These are phyloP conservation scores for Fusarium staphyleae DNA, from an alignment of 2,329 filamentous ascomycete genomes.

Conservation along the genomic window DNA sequence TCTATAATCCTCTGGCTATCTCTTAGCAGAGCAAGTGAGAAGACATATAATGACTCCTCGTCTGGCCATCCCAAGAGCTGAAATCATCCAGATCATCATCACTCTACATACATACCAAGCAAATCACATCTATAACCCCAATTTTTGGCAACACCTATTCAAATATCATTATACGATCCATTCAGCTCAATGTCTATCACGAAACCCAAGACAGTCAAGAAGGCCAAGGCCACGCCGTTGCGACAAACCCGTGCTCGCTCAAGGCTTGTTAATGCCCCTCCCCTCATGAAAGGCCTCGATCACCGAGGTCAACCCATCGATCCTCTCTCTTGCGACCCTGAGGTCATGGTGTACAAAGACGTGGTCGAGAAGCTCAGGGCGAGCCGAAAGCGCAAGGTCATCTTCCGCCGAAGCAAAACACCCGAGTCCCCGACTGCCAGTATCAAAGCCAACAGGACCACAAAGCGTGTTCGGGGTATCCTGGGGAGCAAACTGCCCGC, in stretches of 20 bases:
- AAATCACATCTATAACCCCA: background rate
- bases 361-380: slow-evolving; percentile 12
- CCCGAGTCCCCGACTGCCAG: background rate
- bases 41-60: background rate
- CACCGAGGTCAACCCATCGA: slow-evolving; percentile 12
- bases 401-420: background rate
- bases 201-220: background rate
- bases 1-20: background rate
- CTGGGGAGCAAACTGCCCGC: background rate
- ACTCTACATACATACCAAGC: background rate
- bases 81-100: background rate
- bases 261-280: slow-evolving; percentile 28
- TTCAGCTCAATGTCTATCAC: slow-evolving; percentile 10
- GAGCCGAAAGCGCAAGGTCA: slow-evolving; percentile 3
- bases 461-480: background rate
- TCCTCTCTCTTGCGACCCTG: slow-evolving; percentile 22
- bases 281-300: slow-evolving; percentile 37
- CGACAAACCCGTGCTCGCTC: slow-evolving; percentile 36
- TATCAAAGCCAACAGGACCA: background rate
- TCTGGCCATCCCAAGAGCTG: background rate
- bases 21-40: background rate
- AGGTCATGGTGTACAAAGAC: slow-evolving; percentile 14
- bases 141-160: background rate
- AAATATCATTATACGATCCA: background rate
- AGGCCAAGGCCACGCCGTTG: slow-evolving; percentile 4